These are phyloP conservation scores for Lichtheimia corymbifera DNA, from an alignment of 371 early-diverging fungal genomes.

Conservation along the genomic window DNA sequence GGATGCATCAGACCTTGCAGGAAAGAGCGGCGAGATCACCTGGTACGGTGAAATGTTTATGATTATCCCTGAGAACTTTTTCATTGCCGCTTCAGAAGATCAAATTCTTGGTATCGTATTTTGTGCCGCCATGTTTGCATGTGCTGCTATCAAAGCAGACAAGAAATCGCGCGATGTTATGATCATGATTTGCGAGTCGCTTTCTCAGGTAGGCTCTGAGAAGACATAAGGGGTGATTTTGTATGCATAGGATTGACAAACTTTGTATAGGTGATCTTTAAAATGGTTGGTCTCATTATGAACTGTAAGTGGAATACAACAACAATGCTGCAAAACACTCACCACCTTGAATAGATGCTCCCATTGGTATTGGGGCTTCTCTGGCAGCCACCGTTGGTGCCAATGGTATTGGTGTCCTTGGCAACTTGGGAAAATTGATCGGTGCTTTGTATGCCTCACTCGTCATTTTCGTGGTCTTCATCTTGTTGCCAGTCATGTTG, in stretches of 20 bases:
- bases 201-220: conserved; percentile 39
- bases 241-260: neutral
- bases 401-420: conserved; percentile 68
- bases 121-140: conserved; percentile 71
- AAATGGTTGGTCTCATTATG: conserved; percentile 69
- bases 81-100: conserved; percentile 49
- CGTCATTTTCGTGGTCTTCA: conserved; percentile 58
- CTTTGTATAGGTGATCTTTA: conserved; percentile 61
- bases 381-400: conserved; percentile 69
- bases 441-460: conserved; percentile 67
- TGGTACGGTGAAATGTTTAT: conserved; percentile 57
- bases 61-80: conserved; percentile 63
- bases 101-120: conserved; percentile 70
- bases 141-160: conserved; percentile 61
- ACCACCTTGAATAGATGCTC: conserved; percentile 48
- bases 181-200: conserved; percentile 58
- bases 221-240: neutral
- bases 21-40: conserved; percentile 42
- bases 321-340: neutral
- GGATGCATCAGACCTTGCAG: conserved; percentile 21
- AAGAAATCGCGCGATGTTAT: conserved; percentile 54
- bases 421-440: conserved; percentile 69
- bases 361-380: conserved; percentile 73
- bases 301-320: conserved; percentile 38
- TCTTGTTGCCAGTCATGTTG: conserved; percentile 69